phyloP scores from a whole-genome alignment of 208 protist species.

The Trypanosoma rangeli region DNA sequence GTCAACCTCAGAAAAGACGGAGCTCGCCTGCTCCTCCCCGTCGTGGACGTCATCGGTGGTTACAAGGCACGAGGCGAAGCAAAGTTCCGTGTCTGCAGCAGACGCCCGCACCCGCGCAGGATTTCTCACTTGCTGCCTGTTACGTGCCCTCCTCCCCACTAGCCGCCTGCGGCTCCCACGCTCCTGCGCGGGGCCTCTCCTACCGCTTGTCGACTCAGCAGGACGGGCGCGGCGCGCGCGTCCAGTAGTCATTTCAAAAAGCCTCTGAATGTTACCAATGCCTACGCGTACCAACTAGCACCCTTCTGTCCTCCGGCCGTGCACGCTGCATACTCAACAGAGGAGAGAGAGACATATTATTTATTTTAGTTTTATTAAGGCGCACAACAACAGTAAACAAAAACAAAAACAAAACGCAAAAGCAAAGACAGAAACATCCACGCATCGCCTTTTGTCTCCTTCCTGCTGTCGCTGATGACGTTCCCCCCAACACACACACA shows the following conservation, averaged over 20 bases:
- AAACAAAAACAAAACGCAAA: constrained; percentile 2
- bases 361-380: background rate
- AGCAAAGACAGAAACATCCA: background rate
- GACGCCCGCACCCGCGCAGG: background rate
- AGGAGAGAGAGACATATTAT: background rate
- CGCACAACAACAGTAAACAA: background rate
- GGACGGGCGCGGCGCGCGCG: background rate
- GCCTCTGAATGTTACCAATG: background rate
- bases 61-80: background rate
- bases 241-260: background rate
- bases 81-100: background rate
- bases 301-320: background rate
- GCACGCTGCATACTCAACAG: background rate
- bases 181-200: background rate
- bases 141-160: background rate
- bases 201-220: background rate
- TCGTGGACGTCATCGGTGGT: background rate
- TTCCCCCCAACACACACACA: too few relatives aligned
- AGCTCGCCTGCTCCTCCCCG: constrained; percentile 33
- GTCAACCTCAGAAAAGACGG: constrained; percentile 67
- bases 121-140: background rate
- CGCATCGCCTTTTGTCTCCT: background rate
- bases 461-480: background rate
- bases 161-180: background rate
- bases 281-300: background rate